Conservation (phyloP, 2,329 filamentous ascomycete species). For the Colletotrichum euphorbiae region DNA sequence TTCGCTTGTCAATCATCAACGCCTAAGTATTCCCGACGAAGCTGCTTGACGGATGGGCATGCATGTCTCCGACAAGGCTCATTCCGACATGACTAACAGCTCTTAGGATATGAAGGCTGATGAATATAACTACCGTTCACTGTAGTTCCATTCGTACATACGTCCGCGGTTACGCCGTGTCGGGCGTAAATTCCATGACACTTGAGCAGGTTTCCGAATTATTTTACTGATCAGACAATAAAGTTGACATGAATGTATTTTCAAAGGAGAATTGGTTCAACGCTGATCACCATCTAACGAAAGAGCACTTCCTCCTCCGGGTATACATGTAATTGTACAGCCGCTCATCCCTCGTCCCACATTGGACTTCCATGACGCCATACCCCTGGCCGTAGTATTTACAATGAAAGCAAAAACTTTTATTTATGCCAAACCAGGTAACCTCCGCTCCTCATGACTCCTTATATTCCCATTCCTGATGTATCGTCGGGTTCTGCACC, state of each 20-base stretch:
- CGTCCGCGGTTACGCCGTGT: not conserved
- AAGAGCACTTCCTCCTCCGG: conserved; percentile 3
- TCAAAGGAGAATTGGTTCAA: too few species aligned
- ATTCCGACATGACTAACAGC: too few species aligned
- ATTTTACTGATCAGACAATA: not conserved
- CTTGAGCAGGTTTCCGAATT: too few species aligned
- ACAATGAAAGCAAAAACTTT: conserved; percentile 9
- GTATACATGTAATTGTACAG: conserved; percentile 9
- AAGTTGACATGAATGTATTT: not conserved
- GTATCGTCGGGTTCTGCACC: conserved; percentile 53
- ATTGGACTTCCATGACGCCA: not conserved
- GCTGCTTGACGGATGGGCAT: too few species aligned
- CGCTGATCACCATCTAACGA: too few species aligned
- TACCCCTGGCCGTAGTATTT: not conserved
- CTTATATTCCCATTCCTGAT: conserved; percentile 54
- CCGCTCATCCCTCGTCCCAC: not conserved
- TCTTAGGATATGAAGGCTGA: too few species aligned
- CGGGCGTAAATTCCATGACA: not conserved
- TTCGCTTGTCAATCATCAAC: conserved; percentile 39
- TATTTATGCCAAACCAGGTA: conserved; percentile 1
- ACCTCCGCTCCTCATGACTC: not conserved
- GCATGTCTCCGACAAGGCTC: too few species aligned
- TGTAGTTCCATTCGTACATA: conserved; percentile 18
- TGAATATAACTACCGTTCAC: not conserved
- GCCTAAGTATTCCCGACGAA: not conserved